Evolutionary conservation across 176 grass and related monocot species (phyloP), one percentile per base, ranked within the genome.

Genomic region (Dactylis glomerata): DNA sequence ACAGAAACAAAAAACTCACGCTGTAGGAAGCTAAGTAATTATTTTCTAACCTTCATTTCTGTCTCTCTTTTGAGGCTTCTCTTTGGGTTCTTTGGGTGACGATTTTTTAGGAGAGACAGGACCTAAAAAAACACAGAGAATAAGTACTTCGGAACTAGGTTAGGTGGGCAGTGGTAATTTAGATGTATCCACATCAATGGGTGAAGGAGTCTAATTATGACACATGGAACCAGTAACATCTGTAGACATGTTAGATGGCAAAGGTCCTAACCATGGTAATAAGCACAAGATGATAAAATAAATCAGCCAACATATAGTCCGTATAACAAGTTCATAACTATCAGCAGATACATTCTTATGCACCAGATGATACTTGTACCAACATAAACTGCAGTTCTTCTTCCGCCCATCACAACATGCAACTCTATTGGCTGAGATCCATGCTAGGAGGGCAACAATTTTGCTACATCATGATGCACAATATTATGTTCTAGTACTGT

Each of bases 1-100:
- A 64, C 66, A 41, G 73, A 68, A 79, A 88, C 12, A 82, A 20
- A 71, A 71, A 90, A 83, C 22, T 20, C 67, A 61, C 59, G 72
- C 31, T 77, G 24, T 52, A 68, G 32, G 28, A 76, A 79, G n/a
- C 85, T 23, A 26, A 68, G 8, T 61, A 59, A 78, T 68, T 44
- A 56, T 65, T 87, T 69, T 83, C 81, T 64, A 83, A 99, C 97
- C 97, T 89, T 94, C 97, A 64, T 74, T 91, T 84, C 82, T 96
- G n/a, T 91, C 92, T 86, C 88, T 96, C 90, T 94, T 99, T 78
- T 85, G 93, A 58, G 78, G 88, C 76, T 99, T 96, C 57, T 84
- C 89, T 86, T 94, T 96, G 73, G 92, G 81, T 82, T 91, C 90
- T 85, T 94, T 96, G 70, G 92, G 82, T 84, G 91, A 81, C 73